phyloP scores from a whole-genome alignment of 108 stramenopile genomes.

The Cylindrotheca fusiformis region DNA sequence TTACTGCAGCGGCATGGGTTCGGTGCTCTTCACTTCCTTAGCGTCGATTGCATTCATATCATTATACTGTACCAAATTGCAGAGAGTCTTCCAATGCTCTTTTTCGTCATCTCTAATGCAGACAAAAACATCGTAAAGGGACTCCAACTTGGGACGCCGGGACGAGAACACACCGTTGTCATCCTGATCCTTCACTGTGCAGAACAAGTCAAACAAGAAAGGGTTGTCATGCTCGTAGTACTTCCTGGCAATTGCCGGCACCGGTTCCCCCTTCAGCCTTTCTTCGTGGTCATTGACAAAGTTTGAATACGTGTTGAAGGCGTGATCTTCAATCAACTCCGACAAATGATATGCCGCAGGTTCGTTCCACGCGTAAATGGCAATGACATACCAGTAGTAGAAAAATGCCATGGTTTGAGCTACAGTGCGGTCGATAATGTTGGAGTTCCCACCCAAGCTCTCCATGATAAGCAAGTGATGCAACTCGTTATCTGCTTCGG shows the following conservation, averaged over 20 bases:
- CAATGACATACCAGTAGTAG: constrained; percentile 86
- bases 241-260: constrained; percentile 60
- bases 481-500: constrained; percentile 93
- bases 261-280: constrained; percentile 51
- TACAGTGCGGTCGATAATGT: constrained; percentile 69
- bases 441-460: constrained; percentile 81
- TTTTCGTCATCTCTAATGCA: constrained; percentile 85
- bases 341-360: constrained; percentile 77
- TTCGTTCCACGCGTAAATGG: constrained; percentile 73
- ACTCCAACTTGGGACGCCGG: constrained; percentile 63
- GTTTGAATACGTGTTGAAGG: constrained; percentile 77
- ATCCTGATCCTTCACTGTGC: constrained; percentile 16
- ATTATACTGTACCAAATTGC: constrained; percentile 56
- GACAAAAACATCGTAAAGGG: constrained; percentile 81
- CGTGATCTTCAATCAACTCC: constrained; percentile 85
- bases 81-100: constrained; percentile 68
- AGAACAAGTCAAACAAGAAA: constrained; percentile 81
- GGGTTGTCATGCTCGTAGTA: constrained; percentile 79
- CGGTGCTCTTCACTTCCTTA: constrained; percentile 31
- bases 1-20: constrained; percentile 23
- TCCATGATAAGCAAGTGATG: constrained; percentile 98
- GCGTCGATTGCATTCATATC: constrained; percentile 51
- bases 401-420: constrained; percentile 91
- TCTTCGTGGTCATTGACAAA: constrained; percentile 65
- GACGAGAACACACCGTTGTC: neutral